Evolutionary conservation across 1,284 basidiomycete genomes (phyloP).

Genomic region (Malassezia dermatis): DNA sequence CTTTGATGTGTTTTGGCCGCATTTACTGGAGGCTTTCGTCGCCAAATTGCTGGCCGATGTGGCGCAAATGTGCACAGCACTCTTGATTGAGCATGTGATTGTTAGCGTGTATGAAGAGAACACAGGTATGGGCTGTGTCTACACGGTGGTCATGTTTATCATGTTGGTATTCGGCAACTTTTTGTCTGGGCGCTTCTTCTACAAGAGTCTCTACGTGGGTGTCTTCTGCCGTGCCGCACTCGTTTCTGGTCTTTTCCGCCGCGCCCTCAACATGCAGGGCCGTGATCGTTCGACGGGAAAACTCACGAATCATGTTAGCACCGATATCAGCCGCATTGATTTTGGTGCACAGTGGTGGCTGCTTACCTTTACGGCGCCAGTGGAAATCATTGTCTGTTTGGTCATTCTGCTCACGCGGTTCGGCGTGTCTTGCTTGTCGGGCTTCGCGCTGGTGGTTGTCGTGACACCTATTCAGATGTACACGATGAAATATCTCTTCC

Average conservation of each 20-base stretch:
- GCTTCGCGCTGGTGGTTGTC: conserved; percentile 65
- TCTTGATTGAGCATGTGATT: conserved; percentile 39
- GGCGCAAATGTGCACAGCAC: conserved; percentile 35
- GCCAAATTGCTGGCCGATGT: conserved; percentile 52
- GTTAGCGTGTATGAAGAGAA: conserved; percentile 15
- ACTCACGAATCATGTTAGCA: conserved; percentile 83
- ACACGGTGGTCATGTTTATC: conserved; percentile 17
- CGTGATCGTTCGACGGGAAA: conserved; percentile 74
- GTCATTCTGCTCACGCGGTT: conserved; percentile 62
- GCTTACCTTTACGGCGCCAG: conserved; percentile 64
- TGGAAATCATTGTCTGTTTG: conserved; percentile 49
- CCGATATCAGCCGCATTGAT: conserved; percentile 80
- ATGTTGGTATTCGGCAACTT: conserved; percentile 13
- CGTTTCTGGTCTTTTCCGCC: conserved; percentile 76
- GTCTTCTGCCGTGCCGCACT: conserved; percentile 75
- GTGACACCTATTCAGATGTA: conserved; percentile 59
- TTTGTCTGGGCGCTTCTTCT: conserved; percentile 65
- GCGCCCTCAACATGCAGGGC: conserved; percentile 65
- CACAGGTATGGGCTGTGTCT: conserved; percentile 37
- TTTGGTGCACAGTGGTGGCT: conserved; percentile 72
- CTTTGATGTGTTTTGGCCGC: conserved; percentile 67
- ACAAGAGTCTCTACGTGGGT: conserved; percentile 49
- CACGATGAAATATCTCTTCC: conserved; percentile 67
- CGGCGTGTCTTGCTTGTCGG: conserved; percentile 69
- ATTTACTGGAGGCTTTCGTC: conserved; percentile 31